Percentiles rank a stretch among this genome's conserved stretches.
These are phyloP conservation scores for Mentha longifolia DNA, from an alignment of 257 asterid species.

Conservation along the genomic window DNA sequence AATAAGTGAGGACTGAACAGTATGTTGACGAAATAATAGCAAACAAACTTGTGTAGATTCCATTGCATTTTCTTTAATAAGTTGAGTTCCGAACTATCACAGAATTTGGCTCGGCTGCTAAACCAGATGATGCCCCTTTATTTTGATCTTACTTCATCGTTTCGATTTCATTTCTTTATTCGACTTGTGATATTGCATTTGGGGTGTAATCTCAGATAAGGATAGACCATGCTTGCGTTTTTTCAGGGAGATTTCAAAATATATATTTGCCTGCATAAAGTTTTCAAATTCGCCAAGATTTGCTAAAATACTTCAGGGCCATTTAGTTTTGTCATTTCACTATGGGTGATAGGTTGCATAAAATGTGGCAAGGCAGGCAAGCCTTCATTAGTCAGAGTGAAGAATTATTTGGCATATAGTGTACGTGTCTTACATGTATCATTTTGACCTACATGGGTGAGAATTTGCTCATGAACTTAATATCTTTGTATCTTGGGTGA, in stretches of 20 bases:
- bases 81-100: slow-evolving; percentile 14
- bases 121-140: slow-evolving; percentile 22
- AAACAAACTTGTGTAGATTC: not conserved
- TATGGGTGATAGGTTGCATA: no score
- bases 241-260: not conserved
- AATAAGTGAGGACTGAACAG: not conserved
- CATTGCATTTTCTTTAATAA: slow-evolving; percentile 24
- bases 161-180: not conserved
- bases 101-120: slow-evolving; percentile 10
- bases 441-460: no score
- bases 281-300: not conserved
- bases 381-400: no score
- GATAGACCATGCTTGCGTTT: not conserved
- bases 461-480: no score
- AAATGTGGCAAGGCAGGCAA: no score
- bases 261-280: not conserved
- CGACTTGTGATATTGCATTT: not conserved
- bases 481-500: no score
- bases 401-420: no score
- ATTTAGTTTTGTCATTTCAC: not conserved
- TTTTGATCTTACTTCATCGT: not conserved
- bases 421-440: no score
- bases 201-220: not conserved
- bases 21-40: not conserved
- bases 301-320: not conserved